Evolutionary conservation across 2,329 filamentous ascomycete genomes (phyloP).

Genomic region (Leptographium procerum): DNA sequence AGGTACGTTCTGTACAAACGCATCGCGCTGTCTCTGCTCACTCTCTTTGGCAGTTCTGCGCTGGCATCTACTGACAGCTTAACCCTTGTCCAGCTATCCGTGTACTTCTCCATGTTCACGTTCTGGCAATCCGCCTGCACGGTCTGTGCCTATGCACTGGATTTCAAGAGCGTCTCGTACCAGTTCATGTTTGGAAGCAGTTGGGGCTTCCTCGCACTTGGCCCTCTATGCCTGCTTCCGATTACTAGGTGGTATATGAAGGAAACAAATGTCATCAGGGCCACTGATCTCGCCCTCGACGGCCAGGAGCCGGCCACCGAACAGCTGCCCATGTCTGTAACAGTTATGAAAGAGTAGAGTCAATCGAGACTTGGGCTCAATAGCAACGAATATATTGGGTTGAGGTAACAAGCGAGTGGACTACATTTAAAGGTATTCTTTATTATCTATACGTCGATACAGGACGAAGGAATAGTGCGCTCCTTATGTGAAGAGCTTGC

Average conservation of each 20-base stretch:
- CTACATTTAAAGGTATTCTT: too few species aligned
- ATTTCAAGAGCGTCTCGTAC: not conserved
- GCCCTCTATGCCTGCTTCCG: not conserved
- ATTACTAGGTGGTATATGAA: not conserved
- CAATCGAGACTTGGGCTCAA: too few species aligned
- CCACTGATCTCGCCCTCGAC: not conserved
- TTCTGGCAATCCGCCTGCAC: constrained; percentile 1
- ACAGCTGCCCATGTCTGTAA: not conserved
- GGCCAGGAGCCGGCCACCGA: not conserved
- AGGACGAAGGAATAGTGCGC: too few species aligned
- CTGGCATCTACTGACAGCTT: too few species aligned
- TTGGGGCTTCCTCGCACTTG: not conserved
- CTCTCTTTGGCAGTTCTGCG: not conserved
- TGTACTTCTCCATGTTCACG: not conserved
- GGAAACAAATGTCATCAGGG: not conserved
- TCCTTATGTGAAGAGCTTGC: too few species aligned
- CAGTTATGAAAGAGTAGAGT: not conserved
- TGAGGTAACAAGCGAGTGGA: too few species aligned
- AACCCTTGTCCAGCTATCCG: not conserved
- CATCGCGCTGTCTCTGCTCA: not conserved
- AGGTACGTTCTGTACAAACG: not conserved
- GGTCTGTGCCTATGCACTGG: not conserved
- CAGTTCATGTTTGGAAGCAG: constrained; percentile 1
- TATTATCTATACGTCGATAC: too few species aligned
- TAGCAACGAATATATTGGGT: too few species aligned